These are phyloP conservation scores for Afroboletus lepidellus DNA, from an alignment of 1,284 basidiomycete genomes.

Conservation along the genomic window DNA sequence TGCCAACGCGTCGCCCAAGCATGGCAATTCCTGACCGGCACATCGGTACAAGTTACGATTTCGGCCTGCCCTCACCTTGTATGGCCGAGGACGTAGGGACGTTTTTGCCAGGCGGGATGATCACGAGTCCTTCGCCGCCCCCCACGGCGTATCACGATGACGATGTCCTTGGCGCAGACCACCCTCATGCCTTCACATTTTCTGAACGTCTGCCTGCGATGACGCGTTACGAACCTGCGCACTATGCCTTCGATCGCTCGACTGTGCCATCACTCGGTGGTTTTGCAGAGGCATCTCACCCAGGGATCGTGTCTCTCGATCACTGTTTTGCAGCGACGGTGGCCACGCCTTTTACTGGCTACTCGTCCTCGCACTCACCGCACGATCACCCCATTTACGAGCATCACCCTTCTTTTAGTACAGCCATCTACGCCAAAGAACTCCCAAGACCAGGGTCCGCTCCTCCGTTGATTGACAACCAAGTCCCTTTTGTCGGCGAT, in stretches of 20 bases:
- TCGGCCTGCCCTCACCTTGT: constrained; percentile 14
- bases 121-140: constrained; percentile 25
- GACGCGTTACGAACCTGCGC: constrained; percentile 18
- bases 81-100: constrained; percentile 15
- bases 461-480: constrained; percentile 31
- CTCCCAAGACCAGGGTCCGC: constrained; percentile 31
- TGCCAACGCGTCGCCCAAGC: constrained; percentile 18
- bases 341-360: constrained; percentile 34
- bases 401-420: constrained; percentile 23
- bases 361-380: constrained; percentile 33
- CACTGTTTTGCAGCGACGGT: constrained; percentile 22
- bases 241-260: constrained; percentile 19
- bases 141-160: constrained; percentile 28
- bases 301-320: constrained; percentile 25
- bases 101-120: constrained; percentile 16
- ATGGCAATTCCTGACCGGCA: constrained; percentile 16
- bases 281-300: constrained; percentile 19
- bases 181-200: constrained; percentile 15
- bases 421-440: constrained; percentile 24
- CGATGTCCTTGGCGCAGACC: constrained; percentile 19
- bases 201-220: constrained; percentile 17
- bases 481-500: constrained; percentile 30
- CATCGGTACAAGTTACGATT: constrained; percentile 9
- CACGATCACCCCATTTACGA: constrained; percentile 29
- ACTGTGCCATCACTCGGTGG: constrained; percentile 22